Evolutionary conservation across 495 filamentous ascomycete genomes (phyloP).

Genomic region (Neurospora sp.): DNA sequence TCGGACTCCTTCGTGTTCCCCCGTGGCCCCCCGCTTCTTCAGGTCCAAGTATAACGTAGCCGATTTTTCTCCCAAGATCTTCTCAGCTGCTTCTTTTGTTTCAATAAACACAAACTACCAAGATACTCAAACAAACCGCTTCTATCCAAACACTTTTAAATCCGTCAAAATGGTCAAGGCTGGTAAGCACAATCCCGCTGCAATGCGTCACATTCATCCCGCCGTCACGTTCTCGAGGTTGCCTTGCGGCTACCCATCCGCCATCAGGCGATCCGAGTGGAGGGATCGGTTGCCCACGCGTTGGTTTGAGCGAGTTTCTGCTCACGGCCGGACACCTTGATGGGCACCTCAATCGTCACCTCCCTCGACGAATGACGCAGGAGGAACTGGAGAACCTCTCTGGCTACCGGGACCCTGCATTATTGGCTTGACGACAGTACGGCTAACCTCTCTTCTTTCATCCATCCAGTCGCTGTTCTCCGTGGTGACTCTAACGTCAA

Average conservation of each 20-base stretch:
- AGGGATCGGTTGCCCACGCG: slow-evolving; percentile 2
- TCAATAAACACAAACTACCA: not conserved
- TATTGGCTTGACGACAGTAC: not conserved
- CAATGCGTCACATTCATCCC: slow-evolving; percentile 15
- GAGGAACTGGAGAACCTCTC: not conserved
- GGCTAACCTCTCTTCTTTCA: not conserved
- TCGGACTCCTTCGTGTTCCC: slow-evolving; percentile 2
- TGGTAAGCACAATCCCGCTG: slow-evolving; percentile 50
- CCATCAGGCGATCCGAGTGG: not conserved
- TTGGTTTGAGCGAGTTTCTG: slow-evolving; percentile 14
- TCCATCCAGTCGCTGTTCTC: slow-evolving; percentile 71
- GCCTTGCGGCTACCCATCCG: not conserved
- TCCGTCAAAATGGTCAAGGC: slow-evolving; percentile 82
- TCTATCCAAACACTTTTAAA: slow-evolving; percentile 7
- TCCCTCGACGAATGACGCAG: not conserved
- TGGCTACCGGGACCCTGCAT: slow-evolving; percentile 6
- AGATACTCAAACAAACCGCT: slow-evolving; percentile 1
- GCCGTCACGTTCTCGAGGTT: slow-evolving; percentile 10
- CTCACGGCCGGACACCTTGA: slow-evolving; percentile 19
- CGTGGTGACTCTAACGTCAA: slow-evolving; percentile 91
- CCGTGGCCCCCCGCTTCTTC: not conserved
- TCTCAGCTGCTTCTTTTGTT: not conserved
- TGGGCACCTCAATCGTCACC: slow-evolving; percentile 8
- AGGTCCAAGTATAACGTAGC: not conserved
- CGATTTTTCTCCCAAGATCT: slow-evolving; percentile 5